These are phyloP conservation scores for Amanita phalloides DNA, from an alignment of 768 basidiomycete species.

Conservation along the genomic window DNA sequence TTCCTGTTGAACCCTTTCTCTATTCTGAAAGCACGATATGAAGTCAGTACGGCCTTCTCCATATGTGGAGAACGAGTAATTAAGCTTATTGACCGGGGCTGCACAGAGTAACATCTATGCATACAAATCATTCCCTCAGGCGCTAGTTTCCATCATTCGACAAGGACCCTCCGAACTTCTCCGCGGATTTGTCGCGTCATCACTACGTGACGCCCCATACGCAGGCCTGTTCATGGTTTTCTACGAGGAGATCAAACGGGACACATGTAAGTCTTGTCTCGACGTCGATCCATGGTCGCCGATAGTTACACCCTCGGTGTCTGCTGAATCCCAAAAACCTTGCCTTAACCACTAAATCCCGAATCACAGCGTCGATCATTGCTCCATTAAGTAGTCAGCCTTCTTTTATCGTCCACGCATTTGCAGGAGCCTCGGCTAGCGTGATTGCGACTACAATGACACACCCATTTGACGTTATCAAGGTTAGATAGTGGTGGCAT, in stretches of 20 bases:
- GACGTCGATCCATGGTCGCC: conserved; percentile 2
- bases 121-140: conserved; percentile 52
- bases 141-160: conserved; percentile 48
- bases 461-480: conserved; percentile 91
- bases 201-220: conserved; percentile 90
- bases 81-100: conserved; percentile 4
- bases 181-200: conserved; percentile 79
- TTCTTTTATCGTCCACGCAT: conserved; percentile 44
- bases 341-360: not conserved
- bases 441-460: conserved; percentile 77
- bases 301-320: not conserved
- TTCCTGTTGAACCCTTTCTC: conserved; percentile 85
- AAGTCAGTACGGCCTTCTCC: conserved; percentile 37
- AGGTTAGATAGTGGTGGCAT: conserved; percentile 34
- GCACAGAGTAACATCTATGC: conserved; percentile 67
- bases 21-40: conserved; percentile 85
- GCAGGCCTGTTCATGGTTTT: conserved; percentile 83
- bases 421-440: conserved; percentile 72
- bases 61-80: not conserved
- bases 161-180: conserved; percentile 73
- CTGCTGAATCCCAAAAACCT: conserved; percentile 1
- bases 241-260: conserved; percentile 79
- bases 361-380: conserved; percentile 26
- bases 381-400: conserved; percentile 32
- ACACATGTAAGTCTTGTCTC: conserved; percentile 38